Base-by-base conservation (phyloP, 83 land plant species). In the Thuja plicata region DNA sequence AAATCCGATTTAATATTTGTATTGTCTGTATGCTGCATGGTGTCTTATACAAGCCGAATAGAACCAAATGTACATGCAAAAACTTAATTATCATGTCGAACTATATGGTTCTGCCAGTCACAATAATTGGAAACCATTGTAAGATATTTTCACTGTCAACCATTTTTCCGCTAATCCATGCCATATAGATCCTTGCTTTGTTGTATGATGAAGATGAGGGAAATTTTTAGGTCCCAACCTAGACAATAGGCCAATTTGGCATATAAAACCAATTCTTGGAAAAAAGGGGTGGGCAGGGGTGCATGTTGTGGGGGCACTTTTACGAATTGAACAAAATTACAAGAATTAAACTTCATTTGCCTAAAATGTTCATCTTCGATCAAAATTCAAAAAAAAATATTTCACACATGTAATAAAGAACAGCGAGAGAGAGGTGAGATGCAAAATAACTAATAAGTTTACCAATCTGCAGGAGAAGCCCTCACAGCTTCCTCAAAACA, bases 401-500 rank as follows among this genome's bases (percentile, higher is more conserved):
- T 50, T 50, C 0, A 54, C 57, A 54, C 19, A 54, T 54, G 57
- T 3, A 54, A 54, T 15, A 54, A 54, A 15, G 57, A 54, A 54
- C 19, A 54, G 57, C 57, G 50, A 50, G 37, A 12, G 17, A 84
- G 9, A 15, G 9, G 41, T n/a, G 66, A 12, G 37, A 30, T 37
- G 30, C 0, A 13, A 57, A 71, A 30, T 0, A 40, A 79, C 21
- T 71, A 71, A 30, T 0, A 40, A 79, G 40, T 71, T 12, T 66
- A 96, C 97, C 94, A 86, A 88, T 96, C 90, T 30, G 86, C 86
- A 13, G 97, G 96, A 74, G 93, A 52, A 38, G 93, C 92, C 62
- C 90, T 90, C 70, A 92, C 93, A 87, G 97, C 94, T 76, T 87
- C 90, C 86, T 94, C 94, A 87, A 95, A 94, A 84, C 92, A 94